Percentiles rank a stretch among this genome's conserved stretches.
Conservation (phyloP, 169 alveolate species). For the Cryptosporidium bovis region DNA sequence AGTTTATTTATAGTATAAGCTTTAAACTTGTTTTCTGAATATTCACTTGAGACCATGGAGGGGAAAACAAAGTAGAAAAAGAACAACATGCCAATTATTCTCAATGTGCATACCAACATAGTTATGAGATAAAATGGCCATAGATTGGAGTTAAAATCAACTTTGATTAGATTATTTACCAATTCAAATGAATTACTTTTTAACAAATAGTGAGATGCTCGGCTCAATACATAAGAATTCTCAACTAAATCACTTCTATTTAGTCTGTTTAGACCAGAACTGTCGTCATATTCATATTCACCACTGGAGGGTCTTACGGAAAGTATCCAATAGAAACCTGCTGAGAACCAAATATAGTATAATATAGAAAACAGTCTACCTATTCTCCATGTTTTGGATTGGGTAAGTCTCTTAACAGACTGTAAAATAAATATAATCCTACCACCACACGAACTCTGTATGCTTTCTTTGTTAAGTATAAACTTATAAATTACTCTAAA, state of each 20-base stretch:
- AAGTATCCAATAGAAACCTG: conserved; percentile 66
- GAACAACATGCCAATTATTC: conserved; percentile 36
- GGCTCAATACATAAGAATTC: background rate
- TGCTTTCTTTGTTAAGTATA: conserved; percentile 1
- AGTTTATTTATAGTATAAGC: conserved; percentile 38
- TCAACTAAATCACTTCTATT: conserved; percentile 4
- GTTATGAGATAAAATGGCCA: conserved; percentile 47
- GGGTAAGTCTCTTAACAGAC: conserved; percentile 40
- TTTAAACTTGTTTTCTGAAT: conserved; percentile 30
- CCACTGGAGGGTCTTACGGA: conserved; percentile 33
- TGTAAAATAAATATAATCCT: conserved; percentile 45
- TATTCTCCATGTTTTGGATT: conserved; percentile 28
- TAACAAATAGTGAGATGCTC: background rate
- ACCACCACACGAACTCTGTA: background rate
- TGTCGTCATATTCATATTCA: background rate
- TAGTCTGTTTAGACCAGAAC: background rate
- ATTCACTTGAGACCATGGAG: conserved; percentile 27
- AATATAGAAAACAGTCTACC: conserved; percentile 47
- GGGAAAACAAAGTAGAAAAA: conserved; percentile 66
- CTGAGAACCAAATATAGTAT: conserved; percentile 40
- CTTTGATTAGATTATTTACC: conserved; percentile 8
- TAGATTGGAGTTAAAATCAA: conserved; percentile 28
- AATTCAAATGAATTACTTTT: conserved; percentile 2
- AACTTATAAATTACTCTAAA: conserved; percentile 11
- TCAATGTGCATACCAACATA: conserved; percentile 54